Conservation (phyloP, 805 yeast genomes). For the Saccharomycopsis sp. region DNA sequence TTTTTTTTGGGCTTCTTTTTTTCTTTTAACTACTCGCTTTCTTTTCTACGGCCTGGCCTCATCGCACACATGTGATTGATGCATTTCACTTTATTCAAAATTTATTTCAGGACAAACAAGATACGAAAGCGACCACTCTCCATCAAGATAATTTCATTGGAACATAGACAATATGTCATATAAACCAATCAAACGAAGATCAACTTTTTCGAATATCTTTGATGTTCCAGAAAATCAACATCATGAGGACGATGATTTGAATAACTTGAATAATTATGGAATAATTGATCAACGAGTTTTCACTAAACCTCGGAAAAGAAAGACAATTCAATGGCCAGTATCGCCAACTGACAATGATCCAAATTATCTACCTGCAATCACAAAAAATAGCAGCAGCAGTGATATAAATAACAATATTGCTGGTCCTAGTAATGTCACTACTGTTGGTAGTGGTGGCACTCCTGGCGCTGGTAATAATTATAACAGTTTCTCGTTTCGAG, state of each 20-base stretch:
- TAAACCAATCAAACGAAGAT: slow-evolving; percentile 2
- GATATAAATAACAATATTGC: not conserved
- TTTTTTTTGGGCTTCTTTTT: too few relatives aligned
- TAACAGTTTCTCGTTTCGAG: slow-evolving; percentile 9
- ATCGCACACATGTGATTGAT: too few relatives aligned
- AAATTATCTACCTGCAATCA: not conserved
- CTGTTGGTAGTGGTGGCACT: too few relatives aligned
- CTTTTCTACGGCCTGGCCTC: not conserved
- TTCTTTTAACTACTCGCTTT: too few relatives aligned
- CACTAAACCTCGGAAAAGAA: not conserved
- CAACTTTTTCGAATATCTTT: slow-evolving; percentile 13
- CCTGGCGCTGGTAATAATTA: too few relatives aligned
- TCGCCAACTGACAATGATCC: not conserved
- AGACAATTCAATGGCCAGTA: not conserved
- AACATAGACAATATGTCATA: not conserved
- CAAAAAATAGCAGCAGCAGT: not conserved
- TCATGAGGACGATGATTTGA: not conserved
- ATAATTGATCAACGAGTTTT: slow-evolving; percentile 15
- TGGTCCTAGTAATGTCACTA: too few relatives aligned
- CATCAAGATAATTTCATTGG: too few relatives aligned
- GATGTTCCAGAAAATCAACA: not conserved
- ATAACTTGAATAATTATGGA: slow-evolving; percentile 5
- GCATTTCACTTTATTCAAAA: too few relatives aligned
- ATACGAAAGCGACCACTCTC: too few relatives aligned
- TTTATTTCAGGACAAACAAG: too few relatives aligned